Conservation (phyloP, 139 green algal genomes). For the Zygnema circumcarinatum region DNA sequence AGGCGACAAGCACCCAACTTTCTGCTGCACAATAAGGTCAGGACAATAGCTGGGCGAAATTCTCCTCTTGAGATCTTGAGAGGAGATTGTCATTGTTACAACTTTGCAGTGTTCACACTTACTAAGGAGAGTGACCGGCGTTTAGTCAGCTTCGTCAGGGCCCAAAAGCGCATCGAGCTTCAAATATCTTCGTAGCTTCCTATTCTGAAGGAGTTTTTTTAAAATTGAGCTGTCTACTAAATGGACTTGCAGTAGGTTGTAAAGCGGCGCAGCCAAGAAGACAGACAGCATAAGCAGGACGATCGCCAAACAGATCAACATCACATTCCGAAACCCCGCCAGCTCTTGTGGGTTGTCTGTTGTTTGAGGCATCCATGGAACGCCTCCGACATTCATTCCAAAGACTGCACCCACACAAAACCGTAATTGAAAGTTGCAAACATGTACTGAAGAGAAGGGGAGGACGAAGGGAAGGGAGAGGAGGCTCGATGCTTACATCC, state of each 20-base stretch:
- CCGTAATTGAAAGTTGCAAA: slow-evolving; percentile 17
- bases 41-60: no score
- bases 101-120: no score
- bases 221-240: background rate
- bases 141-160: background rate
- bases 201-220: background rate
- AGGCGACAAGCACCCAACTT: no score
- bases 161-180: background rate
- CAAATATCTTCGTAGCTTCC: background rate
- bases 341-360: slow-evolving; percentile 19
- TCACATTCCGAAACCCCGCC: slow-evolving; percentile 33
- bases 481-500: slow-evolving; percentile 21
- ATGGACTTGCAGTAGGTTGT: background rate
- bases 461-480: no score
- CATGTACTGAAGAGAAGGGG: slow-evolving; percentile 1
- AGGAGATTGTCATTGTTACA: no score
- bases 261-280: slow-evolving; percentile 12
- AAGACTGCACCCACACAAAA: slow-evolving; percentile 40
- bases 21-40: no score
- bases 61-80: no score
- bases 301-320: slow-evolving; percentile 34
- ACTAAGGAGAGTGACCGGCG: no score
- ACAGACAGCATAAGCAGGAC: slow-evolving; percentile 1
- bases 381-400: slow-evolving; percentile 54
- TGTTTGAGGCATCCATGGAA: slow-evolving; percentile 46